A percentile compares a stretch with the other conserved stretches of the same genome.
Evolutionary conservation across 2,329 filamentous ascomycete genomes (phyloP).

Genomic region (Sarocladiaceae sp.): DNA sequence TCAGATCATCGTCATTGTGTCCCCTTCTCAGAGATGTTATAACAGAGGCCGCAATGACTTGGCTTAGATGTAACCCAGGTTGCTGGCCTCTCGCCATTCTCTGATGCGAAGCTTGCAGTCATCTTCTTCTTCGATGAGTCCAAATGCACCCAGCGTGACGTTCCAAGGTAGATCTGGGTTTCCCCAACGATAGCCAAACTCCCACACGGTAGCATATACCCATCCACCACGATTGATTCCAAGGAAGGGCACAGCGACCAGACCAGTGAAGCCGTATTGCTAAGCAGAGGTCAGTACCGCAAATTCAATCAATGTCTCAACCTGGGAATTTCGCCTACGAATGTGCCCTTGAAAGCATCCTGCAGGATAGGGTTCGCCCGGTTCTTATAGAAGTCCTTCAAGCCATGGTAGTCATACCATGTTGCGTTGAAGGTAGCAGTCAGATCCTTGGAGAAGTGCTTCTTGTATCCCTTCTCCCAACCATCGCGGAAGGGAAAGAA

Average conservation of each 20-base stretch:
- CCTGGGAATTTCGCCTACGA: too few species aligned
- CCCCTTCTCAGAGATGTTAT: too few species aligned
- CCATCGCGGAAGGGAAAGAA: conserved; percentile 10
- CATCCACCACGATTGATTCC: background rate
- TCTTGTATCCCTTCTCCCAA: conserved; percentile 1
- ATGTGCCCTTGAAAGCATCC: conserved; percentile 5
- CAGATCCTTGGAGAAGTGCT: conserved; percentile 4
- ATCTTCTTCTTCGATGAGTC: background rate
- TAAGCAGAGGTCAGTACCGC: background rate
- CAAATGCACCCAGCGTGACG: conserved; percentile 1
- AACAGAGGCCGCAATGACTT: too few species aligned
- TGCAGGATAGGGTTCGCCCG: conserved; percentile 6
- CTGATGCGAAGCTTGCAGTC: background rate
- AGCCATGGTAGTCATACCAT: conserved; percentile 6
- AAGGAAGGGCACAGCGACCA: conserved; percentile 1
- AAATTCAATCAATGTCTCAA: too few species aligned
- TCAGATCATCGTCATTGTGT: too few species aligned
- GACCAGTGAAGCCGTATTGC: background rate
- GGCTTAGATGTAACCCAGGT: conserved; percentile 6
- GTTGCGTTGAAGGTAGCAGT: conserved; percentile 9
- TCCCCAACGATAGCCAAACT: conserved; percentile 5
- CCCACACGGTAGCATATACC: conserved; percentile 4
- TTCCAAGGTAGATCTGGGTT: conserved; percentile 7
- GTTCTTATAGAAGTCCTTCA: conserved; percentile 8
- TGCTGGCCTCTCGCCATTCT: conserved; percentile 6